These are phyloP conservation scores for Aspergillus novoparasiticus DNA, from an alignment of 2,329 filamentous ascomycete species.

Conservation along the genomic window DNA sequence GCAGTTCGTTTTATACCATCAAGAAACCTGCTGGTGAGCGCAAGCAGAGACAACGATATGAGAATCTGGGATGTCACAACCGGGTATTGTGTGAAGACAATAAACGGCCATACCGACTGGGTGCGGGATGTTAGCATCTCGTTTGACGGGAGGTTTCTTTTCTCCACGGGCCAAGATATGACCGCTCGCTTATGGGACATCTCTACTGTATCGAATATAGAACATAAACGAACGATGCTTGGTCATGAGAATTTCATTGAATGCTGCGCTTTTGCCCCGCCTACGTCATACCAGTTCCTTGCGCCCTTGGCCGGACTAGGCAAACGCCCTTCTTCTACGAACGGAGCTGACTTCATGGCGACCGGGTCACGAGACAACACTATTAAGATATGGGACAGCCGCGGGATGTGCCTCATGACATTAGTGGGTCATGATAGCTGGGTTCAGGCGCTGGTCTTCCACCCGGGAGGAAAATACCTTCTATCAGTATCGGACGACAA, in stretches of 20 bases:
- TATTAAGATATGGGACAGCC: constrained; percentile 81
- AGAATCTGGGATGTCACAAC: constrained; percentile 92
- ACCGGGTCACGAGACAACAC: constrained; percentile 87
- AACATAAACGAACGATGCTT: constrained; percentile 74
- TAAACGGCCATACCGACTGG: constrained; percentile 84
- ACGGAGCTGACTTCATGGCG: constrained; percentile 80
- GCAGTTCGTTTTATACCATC: constrained; percentile 86
- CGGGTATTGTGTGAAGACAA: constrained; percentile 88
- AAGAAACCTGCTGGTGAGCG: constrained; percentile 82
- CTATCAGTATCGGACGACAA: constrained; percentile 85
- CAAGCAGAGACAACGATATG: constrained; percentile 81
- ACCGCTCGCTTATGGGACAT: constrained; percentile 85
- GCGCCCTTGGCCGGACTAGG: constrained; percentile 76
- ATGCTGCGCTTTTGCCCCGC: constrained; percentile 81
- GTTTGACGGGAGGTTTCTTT: constrained; percentile 76
- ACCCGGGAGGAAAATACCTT: constrained; percentile 87
- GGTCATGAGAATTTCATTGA: constrained; percentile 84
- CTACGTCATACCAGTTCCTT: constrained; percentile 72
- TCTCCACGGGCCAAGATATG: constrained; percentile 82
- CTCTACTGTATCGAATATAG: constrained; percentile 57
- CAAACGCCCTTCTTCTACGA: constrained; percentile 68
- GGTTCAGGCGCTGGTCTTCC: constrained; percentile 81
- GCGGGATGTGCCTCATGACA: constrained; percentile 80
- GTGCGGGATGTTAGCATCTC: constrained; percentile 86
- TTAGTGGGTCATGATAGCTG: constrained; percentile 89